Evolutionary conservation across 116 monocot species (phyloP).

Genomic region (Dioscorea cayenensis): DNA sequence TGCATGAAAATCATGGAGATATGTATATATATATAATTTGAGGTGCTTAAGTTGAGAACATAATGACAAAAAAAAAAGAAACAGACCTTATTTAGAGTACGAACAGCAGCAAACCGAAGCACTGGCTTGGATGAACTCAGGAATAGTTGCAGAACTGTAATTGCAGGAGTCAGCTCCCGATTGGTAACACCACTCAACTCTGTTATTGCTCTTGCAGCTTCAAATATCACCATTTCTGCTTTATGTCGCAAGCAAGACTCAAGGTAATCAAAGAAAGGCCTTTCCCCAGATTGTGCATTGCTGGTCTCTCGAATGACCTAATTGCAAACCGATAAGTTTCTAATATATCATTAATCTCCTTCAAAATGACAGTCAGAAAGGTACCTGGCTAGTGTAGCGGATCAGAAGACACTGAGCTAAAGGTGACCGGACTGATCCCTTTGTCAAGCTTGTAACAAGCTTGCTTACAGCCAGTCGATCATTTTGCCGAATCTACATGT

Average conservation of each 20-base stretch:
- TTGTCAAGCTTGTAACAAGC: conserved; percentile 89
- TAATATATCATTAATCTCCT: not conserved
- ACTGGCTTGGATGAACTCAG: conserved; percentile 98
- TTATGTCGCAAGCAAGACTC: conserved; percentile 95
- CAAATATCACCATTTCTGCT: conserved; percentile 97
- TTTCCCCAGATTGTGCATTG: conserved; percentile 74
- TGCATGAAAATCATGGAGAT: too few species aligned
- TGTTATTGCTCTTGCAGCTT: conserved; percentile 96
- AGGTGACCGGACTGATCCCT: conserved; percentile 85
- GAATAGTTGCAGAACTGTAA: conserved; percentile 88
- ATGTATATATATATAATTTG: too few species aligned
- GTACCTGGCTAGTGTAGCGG: conserved; percentile 89
- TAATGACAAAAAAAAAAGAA: not conserved
- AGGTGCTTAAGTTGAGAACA: not conserved
- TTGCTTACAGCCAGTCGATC: conserved; percentile 98
- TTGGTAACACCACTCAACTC: conserved; percentile 84
- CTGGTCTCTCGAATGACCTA: conserved; percentile 86
- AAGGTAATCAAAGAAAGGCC: conserved; percentile 91
- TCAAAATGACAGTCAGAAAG: not conserved
- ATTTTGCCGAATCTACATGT: conserved; percentile 87
- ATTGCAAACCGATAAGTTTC: conserved; percentile 2
- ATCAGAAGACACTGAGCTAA: conserved; percentile 97
- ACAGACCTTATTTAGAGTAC: conserved; percentile 91
- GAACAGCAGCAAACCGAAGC: conserved; percentile 95
- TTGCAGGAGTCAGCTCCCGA: conserved; percentile 88